Percentiles rank a stretch among this genome's conserved stretches.
phyloP scores from a whole-genome alignment of 495 filamentous ascomycete genomes.

The Bombardia bombarda region DNA sequence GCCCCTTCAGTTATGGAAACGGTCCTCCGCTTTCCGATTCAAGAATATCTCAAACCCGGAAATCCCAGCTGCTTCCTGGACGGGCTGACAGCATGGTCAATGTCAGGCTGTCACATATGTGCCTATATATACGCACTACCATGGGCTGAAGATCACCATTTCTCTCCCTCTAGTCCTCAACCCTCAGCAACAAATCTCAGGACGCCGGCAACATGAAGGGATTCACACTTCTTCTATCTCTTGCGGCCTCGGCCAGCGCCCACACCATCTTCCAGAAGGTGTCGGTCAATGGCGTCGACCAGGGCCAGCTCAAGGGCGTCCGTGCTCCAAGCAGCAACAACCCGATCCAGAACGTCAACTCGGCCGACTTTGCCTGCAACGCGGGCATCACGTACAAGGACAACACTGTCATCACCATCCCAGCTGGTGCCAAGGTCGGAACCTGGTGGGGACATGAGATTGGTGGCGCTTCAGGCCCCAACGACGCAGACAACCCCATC shows the following conservation, averaged over 20 bases:
- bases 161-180: background rate
- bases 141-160: background rate
- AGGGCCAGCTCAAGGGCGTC: constrained; percentile 28
- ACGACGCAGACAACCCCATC: constrained; percentile 28
- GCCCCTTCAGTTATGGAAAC: background rate
- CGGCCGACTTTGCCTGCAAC: constrained; percentile 33
- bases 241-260: constrained; percentile 26
- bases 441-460: constrained; percentile 43
- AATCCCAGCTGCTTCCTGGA: background rate
- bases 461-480: constrained; percentile 38
- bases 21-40: background rate
- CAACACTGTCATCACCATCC: constrained; percentile 38
- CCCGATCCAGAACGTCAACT: constrained; percentile 34
- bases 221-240: constrained; percentile 19
- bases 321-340: constrained; percentile 35
- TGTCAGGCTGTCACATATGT: too few species aligned
- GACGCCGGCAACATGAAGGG: constrained; percentile 33
- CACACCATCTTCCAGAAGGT: constrained; percentile 47
- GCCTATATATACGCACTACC: too few species aligned
- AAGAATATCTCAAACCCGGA: background rate
- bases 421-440: constrained; percentile 37
- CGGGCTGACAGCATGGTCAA: too few species aligned
- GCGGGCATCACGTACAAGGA: constrained; percentile 22
- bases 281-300: constrained; percentile 42
- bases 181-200: background rate